phyloP scores from a whole-genome alignment of 768 basidiomycete genomes.

The Amyloporia xantha region DNA sequence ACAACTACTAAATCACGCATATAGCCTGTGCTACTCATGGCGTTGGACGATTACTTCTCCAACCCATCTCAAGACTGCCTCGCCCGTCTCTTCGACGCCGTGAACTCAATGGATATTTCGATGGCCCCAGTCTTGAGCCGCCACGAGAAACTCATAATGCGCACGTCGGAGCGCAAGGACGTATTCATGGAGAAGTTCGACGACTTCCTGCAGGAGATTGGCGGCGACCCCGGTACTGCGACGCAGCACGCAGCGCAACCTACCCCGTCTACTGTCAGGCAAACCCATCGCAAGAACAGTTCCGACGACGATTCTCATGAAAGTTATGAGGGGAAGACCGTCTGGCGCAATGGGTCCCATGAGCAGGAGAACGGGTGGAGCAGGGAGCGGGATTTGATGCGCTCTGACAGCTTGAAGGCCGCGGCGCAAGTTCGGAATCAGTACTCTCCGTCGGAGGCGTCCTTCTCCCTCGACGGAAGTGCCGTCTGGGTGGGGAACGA shows the following conservation, averaged over 20 bases:
- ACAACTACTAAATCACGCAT: not conserved
- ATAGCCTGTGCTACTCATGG: constrained; percentile 88
- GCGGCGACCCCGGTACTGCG: constrained; percentile 16
- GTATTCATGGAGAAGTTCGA: constrained; percentile 83
- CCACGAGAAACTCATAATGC: constrained; percentile 83
- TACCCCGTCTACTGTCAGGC: constrained; percentile 1
- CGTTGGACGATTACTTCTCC: constrained; percentile 90
- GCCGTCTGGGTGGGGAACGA: constrained; percentile 85
- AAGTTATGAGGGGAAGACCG: constrained; percentile 61
- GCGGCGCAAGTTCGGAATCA: constrained; percentile 28
- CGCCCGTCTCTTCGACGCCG: constrained; percentile 82
- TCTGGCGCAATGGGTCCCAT: constrained; percentile 29
- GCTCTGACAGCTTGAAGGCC: constrained; percentile 30
- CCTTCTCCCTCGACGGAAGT: constrained; percentile 73
- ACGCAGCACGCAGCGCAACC: constrained; percentile 6
- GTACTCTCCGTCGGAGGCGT: constrained; percentile 62
- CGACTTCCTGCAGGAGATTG: constrained; percentile 17
- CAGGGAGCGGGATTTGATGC: constrained; percentile 8
- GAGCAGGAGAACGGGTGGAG: constrained; percentile 5
- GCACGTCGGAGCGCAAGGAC: constrained; percentile 86
- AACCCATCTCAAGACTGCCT: constrained; percentile 88
- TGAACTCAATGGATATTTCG: constrained; percentile 88
- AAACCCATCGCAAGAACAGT: constrained; percentile 10
- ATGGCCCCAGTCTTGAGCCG: constrained; percentile 71
- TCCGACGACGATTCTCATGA: constrained; percentile 45